Conservation (phyloP, 2,329 filamentous ascomycete genomes). For the Venturia effusa region DNA sequence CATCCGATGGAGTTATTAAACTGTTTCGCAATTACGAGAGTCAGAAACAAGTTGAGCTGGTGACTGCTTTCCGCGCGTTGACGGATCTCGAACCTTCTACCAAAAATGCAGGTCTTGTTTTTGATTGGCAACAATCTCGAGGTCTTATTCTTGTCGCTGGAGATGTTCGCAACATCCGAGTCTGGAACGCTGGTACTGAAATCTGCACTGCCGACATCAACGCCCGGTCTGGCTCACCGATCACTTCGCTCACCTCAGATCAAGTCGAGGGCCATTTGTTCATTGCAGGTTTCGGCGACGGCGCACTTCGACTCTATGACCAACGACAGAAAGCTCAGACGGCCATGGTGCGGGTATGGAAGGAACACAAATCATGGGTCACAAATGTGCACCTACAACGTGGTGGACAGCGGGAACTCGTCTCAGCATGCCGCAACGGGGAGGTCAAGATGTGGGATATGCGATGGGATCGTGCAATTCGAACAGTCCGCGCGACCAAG, state of each 20-base stretch:
- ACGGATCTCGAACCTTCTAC: conserved; percentile 92
- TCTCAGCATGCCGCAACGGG: conserved; percentile 84
- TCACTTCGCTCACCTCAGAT: conserved; percentile 90
- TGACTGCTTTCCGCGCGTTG: conserved; percentile 81
- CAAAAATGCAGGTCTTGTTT: conserved; percentile 88
- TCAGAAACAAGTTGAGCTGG: conserved; percentile 65
- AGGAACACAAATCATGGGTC: conserved; percentile 91
- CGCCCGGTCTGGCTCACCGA: conserved; percentile 86
- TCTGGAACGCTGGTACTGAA: conserved; percentile 93
- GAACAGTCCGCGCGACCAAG: conserved; percentile 60
- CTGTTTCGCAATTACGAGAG: conserved; percentile 89
- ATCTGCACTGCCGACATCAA: conserved; percentile 89
- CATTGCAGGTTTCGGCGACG: conserved; percentile 91
- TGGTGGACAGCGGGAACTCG: conserved; percentile 80
- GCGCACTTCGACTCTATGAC: conserved; percentile 88
- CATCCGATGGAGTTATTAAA: conserved; percentile 87
- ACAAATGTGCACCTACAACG: conserved; percentile 95
- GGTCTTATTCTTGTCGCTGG: conserved; percentile 91
- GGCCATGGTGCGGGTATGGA: conserved; percentile 94
- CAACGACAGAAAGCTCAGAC: conserved; percentile 73
- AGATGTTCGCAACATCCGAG: conserved; percentile 86
- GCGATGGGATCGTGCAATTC: conserved; percentile 67
- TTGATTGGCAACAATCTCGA: conserved; percentile 98
- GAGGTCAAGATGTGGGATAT: conserved; percentile 97
- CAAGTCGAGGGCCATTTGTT: conserved; percentile 97